phyloP scores from a whole-genome alignment of 495 filamentous ascomycete genomes.

The Xylaria flabelliformis region DNA sequence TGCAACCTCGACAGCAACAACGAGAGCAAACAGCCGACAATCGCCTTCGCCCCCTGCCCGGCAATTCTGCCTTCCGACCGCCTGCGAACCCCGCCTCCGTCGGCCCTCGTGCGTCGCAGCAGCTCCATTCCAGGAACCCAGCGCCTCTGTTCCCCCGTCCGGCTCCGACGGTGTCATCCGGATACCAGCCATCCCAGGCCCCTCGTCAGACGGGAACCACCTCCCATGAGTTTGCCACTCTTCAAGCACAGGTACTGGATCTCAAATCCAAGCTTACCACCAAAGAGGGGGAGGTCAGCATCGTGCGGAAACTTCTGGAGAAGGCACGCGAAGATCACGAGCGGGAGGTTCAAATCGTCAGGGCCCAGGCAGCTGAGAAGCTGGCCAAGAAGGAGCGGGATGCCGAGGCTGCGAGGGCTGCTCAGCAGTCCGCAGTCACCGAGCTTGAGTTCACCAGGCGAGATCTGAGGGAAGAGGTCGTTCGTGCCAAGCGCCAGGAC shows the following conservation, averaged over 20 bases:
- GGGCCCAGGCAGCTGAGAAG: constrained; percentile 53
- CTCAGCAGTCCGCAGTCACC: constrained; percentile 52
- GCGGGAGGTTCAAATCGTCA: constrained; percentile 51
- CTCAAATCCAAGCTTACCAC: constrained; percentile 52
- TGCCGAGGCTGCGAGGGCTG: constrained; percentile 52
- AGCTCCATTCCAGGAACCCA: constrained; percentile 29
- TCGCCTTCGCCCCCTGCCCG: constrained; percentile 30
- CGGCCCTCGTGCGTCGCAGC: constrained; percentile 37
- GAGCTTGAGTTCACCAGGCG: constrained; percentile 61
- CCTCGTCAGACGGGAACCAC: constrained; percentile 26
- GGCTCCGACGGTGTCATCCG: constrained; percentile 33
- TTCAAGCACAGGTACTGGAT: constrained; percentile 44
- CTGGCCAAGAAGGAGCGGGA: constrained; percentile 53
- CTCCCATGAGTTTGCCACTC: constrained; percentile 34
- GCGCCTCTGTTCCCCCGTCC: constrained; percentile 35
- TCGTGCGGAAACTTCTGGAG: constrained; percentile 60
- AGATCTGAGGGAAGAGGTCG: constrained; percentile 57
- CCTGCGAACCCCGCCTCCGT: constrained; percentile 10
- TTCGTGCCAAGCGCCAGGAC: constrained; percentile 46
- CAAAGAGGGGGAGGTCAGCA: constrained; percentile 57
- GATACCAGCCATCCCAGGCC: constrained; percentile 40
- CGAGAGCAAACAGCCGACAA: constrained; percentile 22
- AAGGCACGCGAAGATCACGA: constrained; percentile 51
- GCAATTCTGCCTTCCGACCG: constrained; percentile 25
- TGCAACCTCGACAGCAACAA: constrained; percentile 32